phyloP scores from a whole-genome alignment of 192 early-diverging fungal species.

The Chytriomyces confervae region DNA sequence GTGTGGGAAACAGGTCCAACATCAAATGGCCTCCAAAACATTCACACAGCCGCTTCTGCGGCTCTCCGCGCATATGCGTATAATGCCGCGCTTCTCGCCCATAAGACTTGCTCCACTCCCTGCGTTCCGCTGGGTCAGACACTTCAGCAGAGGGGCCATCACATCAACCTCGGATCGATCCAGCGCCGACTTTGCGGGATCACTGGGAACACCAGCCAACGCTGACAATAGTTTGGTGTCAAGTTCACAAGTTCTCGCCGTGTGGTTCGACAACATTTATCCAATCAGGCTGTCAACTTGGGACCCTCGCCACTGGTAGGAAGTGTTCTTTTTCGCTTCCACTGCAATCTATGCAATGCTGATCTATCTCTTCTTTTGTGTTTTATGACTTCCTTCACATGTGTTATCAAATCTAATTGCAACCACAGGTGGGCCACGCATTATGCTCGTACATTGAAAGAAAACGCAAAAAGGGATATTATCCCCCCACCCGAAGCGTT shows the following conservation, averaged over 20 bases:
- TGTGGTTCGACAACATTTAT: constrained; percentile 53
- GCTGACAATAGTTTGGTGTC: background rate
- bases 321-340: background rate
- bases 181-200: too few relatives aligned
- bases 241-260: background rate
- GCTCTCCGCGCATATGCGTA: too few relatives aligned
- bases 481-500: constrained; percentile 39
- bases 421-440: constrained; percentile 1
- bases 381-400: background rate
- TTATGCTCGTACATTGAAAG: constrained; percentile 38
- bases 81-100: too few relatives aligned
- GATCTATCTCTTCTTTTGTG: background rate
- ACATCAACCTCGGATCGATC: too few relatives aligned
- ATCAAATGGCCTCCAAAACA: too few relatives aligned
- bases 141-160: too few relatives aligned
- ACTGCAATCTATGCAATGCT: background rate
- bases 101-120: too few relatives aligned
- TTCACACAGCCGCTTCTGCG: too few relatives aligned
- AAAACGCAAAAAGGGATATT: constrained; percentile 37
- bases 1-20: background rate
- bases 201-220: too few relatives aligned
- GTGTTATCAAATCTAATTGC: background rate
- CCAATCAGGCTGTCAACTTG: constrained; percentile 4
- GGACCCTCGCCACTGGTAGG: constrained; percentile 45
- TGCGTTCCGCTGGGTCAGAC: too few relatives aligned